Evolutionary conservation across 2,329 filamentous ascomycete species (phyloP).

Genomic region (Xylariaceae sp.): DNA sequence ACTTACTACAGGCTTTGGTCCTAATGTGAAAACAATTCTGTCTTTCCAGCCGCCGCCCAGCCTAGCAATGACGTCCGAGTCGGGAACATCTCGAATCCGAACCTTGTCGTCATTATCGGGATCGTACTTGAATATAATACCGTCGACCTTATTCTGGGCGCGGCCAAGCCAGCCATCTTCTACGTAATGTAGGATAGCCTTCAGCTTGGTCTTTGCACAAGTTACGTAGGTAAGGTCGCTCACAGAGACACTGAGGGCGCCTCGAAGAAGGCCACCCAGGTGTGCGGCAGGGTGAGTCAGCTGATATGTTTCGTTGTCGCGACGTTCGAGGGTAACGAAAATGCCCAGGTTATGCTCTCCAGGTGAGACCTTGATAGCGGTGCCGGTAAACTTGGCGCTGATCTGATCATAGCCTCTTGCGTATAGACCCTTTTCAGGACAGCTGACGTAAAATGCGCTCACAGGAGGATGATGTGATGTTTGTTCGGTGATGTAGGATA

Average conservation of each 20-base stretch:
- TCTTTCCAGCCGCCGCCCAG: slow-evolving; percentile 86
- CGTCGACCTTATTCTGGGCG: slow-evolving; percentile 85
- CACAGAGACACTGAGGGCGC: slow-evolving; percentile 84
- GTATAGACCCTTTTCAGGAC: slow-evolving; percentile 82
- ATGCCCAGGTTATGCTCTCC: slow-evolving; percentile 95
- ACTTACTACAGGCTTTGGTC: slow-evolving; percentile 58
- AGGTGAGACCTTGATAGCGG: slow-evolving; percentile 84
- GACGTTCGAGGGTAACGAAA: slow-evolving; percentile 79
- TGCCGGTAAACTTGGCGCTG: slow-evolving; percentile 95
- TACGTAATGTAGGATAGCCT: slow-evolving; percentile 86
- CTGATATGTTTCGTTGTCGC: slow-evolving; percentile 87
- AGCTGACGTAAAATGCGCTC: slow-evolving; percentile 91
- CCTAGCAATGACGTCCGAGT: slow-evolving; percentile 76
- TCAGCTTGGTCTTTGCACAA: slow-evolving; percentile 85
- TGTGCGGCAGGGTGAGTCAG: slow-evolving; percentile 93
- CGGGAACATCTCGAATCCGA: slow-evolving; percentile 79
- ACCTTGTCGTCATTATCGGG: slow-evolving; percentile 77
- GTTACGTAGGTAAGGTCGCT: slow-evolving; percentile 85
- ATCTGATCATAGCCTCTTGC: slow-evolving; percentile 94
- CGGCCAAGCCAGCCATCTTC: slow-evolving; percentile 95
- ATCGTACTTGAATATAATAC: slow-evolving; percentile 86
- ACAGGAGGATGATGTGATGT: slow-evolving; percentile 97
- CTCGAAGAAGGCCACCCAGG: slow-evolving; percentile 80
- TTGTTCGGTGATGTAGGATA: slow-evolving; percentile 95
- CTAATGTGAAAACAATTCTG: slow-evolving; percentile 58